phyloP scores from a whole-genome alignment of 2,329 filamentous ascomycete genomes.

The Scorias spongiosa region DNA sequence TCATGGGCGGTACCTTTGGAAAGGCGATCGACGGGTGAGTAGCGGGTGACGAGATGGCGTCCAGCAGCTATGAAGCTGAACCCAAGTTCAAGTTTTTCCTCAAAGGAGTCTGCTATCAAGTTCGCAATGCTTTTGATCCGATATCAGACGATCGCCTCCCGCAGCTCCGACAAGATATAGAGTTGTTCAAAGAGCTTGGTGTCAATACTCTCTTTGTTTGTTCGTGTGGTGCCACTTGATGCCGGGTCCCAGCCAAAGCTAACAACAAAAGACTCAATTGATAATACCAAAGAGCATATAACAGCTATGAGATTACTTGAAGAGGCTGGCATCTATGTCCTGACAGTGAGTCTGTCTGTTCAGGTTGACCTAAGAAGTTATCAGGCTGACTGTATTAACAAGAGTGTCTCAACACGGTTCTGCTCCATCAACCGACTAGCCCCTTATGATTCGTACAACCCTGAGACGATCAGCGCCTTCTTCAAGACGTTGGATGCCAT shows the following conservation, averaged over 20 bases:
- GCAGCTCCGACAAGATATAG: background rate
- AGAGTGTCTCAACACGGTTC: conserved; percentile 1
- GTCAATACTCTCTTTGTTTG: background rate
- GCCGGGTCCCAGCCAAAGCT: background rate
- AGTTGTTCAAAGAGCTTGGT: background rate
- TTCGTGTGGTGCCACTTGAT: background rate
- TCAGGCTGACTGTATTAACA: background rate
- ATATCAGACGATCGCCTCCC: background rate
- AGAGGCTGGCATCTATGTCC: conserved; percentile 6
- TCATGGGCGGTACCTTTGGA: background rate
- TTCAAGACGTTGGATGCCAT: conserved; percentile 3
- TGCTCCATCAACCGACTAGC: conserved; percentile 1
- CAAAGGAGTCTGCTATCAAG: background rate
- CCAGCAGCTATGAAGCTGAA: background rate
- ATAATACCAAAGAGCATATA: conserved; percentile 4
- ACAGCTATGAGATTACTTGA: conserved; percentile 7
- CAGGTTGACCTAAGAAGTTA: background rate
- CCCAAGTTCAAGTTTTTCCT: background rate
- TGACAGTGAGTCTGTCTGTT: conserved; percentile 2
- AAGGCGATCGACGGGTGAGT: background rate
- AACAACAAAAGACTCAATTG: conserved; percentile 2
- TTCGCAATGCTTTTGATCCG: background rate
- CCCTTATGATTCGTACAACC: conserved; percentile 5
- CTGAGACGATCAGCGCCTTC: background rate
- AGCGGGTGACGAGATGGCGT: background rate